Evolutionary conservation across 768 basidiomycete genomes (phyloP), one percentile per base, ranked within the genome.

Genomic region (Mycena sanguinolenta): DNA sequence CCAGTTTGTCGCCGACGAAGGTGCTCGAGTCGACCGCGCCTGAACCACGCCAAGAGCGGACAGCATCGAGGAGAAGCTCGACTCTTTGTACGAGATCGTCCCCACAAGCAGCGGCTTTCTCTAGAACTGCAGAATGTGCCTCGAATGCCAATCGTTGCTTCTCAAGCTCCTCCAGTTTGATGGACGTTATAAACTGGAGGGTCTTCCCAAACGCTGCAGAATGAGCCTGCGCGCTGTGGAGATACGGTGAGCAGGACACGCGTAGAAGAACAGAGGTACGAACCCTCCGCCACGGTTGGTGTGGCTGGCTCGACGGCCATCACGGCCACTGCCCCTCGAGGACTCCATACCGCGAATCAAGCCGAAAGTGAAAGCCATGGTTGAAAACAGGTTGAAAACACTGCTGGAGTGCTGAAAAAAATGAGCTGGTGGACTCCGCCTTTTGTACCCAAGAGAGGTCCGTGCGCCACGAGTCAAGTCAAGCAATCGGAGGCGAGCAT

Each of bases 1-100:
- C 55, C 39, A 58, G 21, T 38, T 38, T 58, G 3, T 36, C 55
- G n/a, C 34, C 55, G 25, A 38, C 36, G 55, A 58, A 38, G 4
- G 55, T 38, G 19, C n/a, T 5, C 13, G 36, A 17, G 23, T n/a
- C 21, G n/a, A 58, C 23, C 36, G 55, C 55, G 54, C 54, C 54
- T 23, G 54, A 57, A n/a, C 54, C 54, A 57, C 54, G 54, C 54
- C 54, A 57, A 57, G 54, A 57, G 54, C 54, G 54, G 54, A 57
- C 54, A 57, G 54, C 54, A 34, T 57, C 34, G 19, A 57, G 32
- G 13, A 57, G 54, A 36, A 57, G 54, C 32, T 57, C 54, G 54
- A 57, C 54, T 57, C 34, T 34, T 23, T 21, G 36, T 34, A 32
- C 32, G 25, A 58, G 36, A 36, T 58, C 55, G 12, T 38, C 27